These are phyloP conservation scores for Alloteropsis angusta DNA, from an alignment of 202 grass and related monocot species.

Conservation along the genomic window DNA sequence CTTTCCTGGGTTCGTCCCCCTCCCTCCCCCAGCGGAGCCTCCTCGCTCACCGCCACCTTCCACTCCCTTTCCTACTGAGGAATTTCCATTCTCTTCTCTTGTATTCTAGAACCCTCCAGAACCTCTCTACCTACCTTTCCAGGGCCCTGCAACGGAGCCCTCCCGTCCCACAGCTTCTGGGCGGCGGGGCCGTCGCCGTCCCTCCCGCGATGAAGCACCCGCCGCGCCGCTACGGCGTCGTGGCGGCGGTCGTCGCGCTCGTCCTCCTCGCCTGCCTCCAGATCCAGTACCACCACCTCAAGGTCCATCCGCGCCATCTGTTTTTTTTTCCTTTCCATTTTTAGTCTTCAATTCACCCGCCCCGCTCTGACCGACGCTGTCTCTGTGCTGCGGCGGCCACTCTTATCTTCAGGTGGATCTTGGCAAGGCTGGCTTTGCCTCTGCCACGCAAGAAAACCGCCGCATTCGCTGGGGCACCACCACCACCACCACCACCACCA, in stretches of 20 bases:
- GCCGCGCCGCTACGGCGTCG: conserved; percentile 37
- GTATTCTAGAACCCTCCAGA: too few relatives aligned
- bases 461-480: too few relatives aligned
- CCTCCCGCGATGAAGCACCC: conserved; percentile 12
- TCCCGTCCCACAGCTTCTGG: background rate
- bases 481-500: background rate
- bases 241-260: conserved; percentile 44
- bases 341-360: background rate
- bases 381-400: background rate
- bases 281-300: conserved; percentile 73
- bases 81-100: too few relatives aligned
- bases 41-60: too few relatives aligned
- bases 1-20: too few relatives aligned
- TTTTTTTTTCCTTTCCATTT: background rate
- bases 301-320: conserved; percentile 23
- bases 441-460: background rate
- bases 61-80: too few relatives aligned
- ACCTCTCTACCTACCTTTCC: too few relatives aligned
- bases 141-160: background rate
- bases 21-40: too few relatives aligned
- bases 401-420: conserved; percentile 42
- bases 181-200: too few relatives aligned
- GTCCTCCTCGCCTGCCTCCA: conserved; percentile 61
- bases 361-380: background rate
- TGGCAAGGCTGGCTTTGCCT: conserved; percentile 19